phyloP scores from a whole-genome alignment of 129 eudicot species.

The Flaveria brownii region DNA sequence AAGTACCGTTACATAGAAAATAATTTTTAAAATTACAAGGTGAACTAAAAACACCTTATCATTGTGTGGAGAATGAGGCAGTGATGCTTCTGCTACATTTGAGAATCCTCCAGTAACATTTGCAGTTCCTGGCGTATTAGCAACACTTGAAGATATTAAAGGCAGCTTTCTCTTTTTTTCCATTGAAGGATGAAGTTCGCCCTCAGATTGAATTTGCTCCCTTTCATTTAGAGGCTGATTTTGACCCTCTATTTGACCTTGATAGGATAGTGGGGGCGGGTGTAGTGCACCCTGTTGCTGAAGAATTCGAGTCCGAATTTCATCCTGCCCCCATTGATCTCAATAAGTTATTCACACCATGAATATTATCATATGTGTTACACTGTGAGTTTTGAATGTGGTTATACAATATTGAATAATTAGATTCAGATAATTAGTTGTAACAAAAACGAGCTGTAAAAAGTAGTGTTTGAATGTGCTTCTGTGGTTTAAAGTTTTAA shows the following conservation, averaged over 20 bases:
- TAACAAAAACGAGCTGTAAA: background rate
- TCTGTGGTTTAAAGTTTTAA: background rate
- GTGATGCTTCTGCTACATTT: constrained; percentile 56
- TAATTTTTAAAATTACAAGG: background rate
- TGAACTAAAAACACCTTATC: constrained; percentile 32
- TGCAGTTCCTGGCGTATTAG: constrained; percentile 42
- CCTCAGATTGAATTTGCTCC: constrained; percentile 39
- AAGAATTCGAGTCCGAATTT: constrained; percentile 40
- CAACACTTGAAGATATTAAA: constrained; percentile 37
- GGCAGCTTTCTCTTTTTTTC: constrained; percentile 49
- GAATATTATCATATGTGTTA: background rate
- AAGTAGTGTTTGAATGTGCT: background rate
- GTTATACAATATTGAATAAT: background rate
- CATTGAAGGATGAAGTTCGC: constrained; percentile 19
- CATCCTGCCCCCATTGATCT: constrained; percentile 46
- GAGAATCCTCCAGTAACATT: constrained; percentile 46
- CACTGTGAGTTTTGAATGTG: background rate
- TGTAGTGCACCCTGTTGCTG: constrained; percentile 50
- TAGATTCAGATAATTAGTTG: background rate
- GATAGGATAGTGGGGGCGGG: constrained; percentile 36
- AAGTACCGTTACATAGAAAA: too few species aligned
- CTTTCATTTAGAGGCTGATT: constrained; percentile 32
- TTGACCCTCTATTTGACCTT: constrained; percentile 44
- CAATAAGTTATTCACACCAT: constrained; percentile 21
- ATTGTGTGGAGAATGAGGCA: constrained; percentile 63